A percentile compares a stretch with the other conserved stretches of the same genome.
These are phyloP conservation scores for Leccinum olivaceoglutinosum DNA, from an alignment of 1,284 basidiomycete genomes.

Conservation along the genomic window DNA sequence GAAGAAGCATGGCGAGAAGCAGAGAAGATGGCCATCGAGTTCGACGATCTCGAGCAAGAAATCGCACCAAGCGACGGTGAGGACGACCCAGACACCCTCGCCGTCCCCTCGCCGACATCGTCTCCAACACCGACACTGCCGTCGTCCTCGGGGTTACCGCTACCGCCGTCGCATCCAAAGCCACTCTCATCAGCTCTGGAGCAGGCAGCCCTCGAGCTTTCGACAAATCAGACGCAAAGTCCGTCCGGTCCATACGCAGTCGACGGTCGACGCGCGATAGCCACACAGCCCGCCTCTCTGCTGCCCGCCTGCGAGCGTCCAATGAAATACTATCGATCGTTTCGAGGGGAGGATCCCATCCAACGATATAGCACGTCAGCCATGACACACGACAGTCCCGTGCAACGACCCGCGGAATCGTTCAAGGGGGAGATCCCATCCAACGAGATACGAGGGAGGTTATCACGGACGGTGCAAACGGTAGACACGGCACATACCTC, in stretches of 20 bases:
- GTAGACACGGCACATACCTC: no score
- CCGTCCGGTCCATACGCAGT: constrained; percentile 25
- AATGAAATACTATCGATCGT: constrained; percentile 9
- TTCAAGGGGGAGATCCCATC: no score
- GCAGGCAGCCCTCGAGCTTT: background rate
- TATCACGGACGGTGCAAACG: no score
- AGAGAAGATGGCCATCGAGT: constrained; percentile 62
- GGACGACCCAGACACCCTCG: constrained; percentile 14
- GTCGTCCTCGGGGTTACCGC: constrained; percentile 30
- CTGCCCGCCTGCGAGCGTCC: constrained; percentile 24
- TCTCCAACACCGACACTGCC: constrained; percentile 23
- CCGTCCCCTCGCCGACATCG: constrained; percentile 18
- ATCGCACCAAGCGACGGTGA: constrained; percentile 24
- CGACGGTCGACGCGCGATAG: constrained; percentile 20
- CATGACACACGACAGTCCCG: no score
- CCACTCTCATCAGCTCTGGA: constrained; percentile 20
- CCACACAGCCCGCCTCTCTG: constrained; percentile 18
- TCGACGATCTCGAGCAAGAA: constrained; percentile 47
- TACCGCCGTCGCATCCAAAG: constrained; percentile 27
- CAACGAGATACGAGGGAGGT: no score
- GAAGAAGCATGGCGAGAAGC: constrained; percentile 78
- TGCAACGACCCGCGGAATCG: no score
- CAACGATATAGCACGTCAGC: no score
- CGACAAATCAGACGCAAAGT: constrained; percentile 20
- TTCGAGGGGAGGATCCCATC: no score